Percentiles rank a stretch among this genome's conserved stretches.
These are phyloP conservation scores for Oldenlandia corymbosa DNA, from an alignment of 257 asterid genomes.

Conservation along the genomic window DNA sequence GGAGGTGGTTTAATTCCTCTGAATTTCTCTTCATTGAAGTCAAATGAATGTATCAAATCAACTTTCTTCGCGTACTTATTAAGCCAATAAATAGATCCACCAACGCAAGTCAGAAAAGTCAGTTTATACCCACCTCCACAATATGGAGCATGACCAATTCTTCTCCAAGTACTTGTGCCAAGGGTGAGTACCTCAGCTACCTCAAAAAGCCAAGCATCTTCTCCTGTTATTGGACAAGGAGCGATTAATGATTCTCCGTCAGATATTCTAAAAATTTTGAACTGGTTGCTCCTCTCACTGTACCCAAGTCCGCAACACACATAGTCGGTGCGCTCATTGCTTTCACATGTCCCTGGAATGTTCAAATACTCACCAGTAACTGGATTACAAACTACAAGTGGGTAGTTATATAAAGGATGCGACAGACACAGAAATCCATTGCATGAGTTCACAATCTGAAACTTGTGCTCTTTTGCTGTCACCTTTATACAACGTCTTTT, in stretches of 20 bases:
- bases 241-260: background rate
- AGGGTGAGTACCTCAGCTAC: conserved; percentile 9
- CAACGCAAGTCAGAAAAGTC: background rate
- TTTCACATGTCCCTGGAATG: background rate
- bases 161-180: conserved; percentile 5
- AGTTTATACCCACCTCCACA: background rate
- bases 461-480: conserved; percentile 9
- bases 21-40: conserved; percentile 1
- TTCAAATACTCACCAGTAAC: conserved; percentile 12
- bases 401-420: background rate
- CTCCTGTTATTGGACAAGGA: background rate
- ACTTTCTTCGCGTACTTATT: too few species aligned
- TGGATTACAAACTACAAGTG: conserved; percentile 12
- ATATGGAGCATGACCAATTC: conserved; percentile 6
- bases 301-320: conserved; percentile 6
- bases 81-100: conserved; percentile 12
- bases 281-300: conserved; percentile 5
- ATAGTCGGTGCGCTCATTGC: background rate
- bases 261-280: conserved; percentile 6
- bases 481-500: conserved; percentile 1
- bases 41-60: conserved; percentile 7
- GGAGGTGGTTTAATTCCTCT: background rate
- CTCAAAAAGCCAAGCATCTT: too few species aligned
- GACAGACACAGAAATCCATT: conserved; percentile 10
- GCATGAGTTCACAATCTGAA: conserved; percentile 5